Evolutionary conservation across 768 basidiomycete genomes (phyloP).

Genomic region (Dacryopinax spathularia): DNA sequence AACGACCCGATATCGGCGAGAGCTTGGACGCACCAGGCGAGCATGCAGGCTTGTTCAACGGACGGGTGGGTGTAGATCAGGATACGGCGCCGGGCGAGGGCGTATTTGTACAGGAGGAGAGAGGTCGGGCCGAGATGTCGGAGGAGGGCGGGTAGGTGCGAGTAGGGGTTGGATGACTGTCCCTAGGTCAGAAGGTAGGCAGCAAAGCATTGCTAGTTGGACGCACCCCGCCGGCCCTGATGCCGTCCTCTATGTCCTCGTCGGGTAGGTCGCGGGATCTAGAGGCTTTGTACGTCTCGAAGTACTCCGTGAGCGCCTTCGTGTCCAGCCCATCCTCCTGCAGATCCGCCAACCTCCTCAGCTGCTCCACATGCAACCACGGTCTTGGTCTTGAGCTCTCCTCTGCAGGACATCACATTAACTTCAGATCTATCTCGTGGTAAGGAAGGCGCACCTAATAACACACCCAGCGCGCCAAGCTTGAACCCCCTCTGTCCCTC

Average conservation of each 20-base stretch:
- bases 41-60: constrained; percentile 61
- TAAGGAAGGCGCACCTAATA: constrained; percentile 6
- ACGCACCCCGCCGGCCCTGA: not conserved
- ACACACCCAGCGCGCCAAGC: constrained; percentile 10
- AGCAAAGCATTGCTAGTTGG: not conserved
- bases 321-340: constrained; percentile 21
- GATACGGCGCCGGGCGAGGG: constrained; percentile 58
- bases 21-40: constrained; percentile 26
- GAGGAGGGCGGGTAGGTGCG: constrained; percentile 57
- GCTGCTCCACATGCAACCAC: constrained; percentile 52
- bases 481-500: constrained; percentile 7
- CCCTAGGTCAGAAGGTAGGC: not conserved
- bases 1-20: constrained; percentile 8
- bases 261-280: not conserved
- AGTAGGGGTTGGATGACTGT: constrained; percentile 15
- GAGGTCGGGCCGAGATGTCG: constrained; percentile 66
- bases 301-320: not conserved
- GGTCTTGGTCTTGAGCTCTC: constrained; percentile 42
- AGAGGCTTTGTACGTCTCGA: not conserved
- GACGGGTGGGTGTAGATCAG: constrained; percentile 68
- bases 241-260: not conserved
- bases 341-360: constrained; percentile 43
- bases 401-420: not conserved
- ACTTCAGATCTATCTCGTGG: not conserved
- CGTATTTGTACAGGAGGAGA: constrained; percentile 65